Base-by-base conservation (phyloP, 345 rosid genomes). In the Geranium brycei region DNA sequence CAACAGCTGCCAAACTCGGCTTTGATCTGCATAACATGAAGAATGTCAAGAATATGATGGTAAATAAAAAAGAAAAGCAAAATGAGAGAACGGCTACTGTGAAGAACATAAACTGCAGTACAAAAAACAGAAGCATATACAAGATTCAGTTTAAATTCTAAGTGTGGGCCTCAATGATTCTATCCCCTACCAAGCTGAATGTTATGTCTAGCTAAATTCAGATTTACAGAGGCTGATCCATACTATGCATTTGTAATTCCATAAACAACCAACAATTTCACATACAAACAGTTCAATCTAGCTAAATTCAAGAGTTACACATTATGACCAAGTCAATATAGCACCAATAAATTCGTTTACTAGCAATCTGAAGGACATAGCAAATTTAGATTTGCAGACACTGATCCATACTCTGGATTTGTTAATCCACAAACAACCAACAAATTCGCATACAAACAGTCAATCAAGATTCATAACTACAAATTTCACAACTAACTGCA, bases 1-100 rank as follows among this genome's bases (percentile, higher is more conserved):
- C 91, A 72, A 80, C 78, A 53, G 97, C 95, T 14, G 97, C 96
- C 60, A 85, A 68, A 76, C 99, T 88, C 4, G 89, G 97, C 67
- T 90, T 93, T 19, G 99, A 88, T 71, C 99, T 93, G 82, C 47
- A 53, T 62, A 55, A 38, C 55, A 69, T 30, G n/a, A 19, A 1
- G n/a, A 5, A 71, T 23, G 58, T 47, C 53, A 47, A 6, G 12
- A 47, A 6, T 19, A 17, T n/a, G 57, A 2, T 2, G 17, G 41
- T 19, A 19, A 41, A 16, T 6, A 19, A 19, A 17, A 19, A 16
- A 23, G 16, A 7, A 23, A 41, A 31, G 14, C 32, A 62, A 4
- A 17, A 40, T 62, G 51, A 6, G 32, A n/a, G 23, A 14, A 62
- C 4, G 17, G 19, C 17, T 18, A 17, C 56, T 23, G 28, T 23